Percentiles rank a stretch among this genome's conserved stretches.
Conservation (phyloP, 805 yeast genomes). For the Kuraishia borneana region DNA sequence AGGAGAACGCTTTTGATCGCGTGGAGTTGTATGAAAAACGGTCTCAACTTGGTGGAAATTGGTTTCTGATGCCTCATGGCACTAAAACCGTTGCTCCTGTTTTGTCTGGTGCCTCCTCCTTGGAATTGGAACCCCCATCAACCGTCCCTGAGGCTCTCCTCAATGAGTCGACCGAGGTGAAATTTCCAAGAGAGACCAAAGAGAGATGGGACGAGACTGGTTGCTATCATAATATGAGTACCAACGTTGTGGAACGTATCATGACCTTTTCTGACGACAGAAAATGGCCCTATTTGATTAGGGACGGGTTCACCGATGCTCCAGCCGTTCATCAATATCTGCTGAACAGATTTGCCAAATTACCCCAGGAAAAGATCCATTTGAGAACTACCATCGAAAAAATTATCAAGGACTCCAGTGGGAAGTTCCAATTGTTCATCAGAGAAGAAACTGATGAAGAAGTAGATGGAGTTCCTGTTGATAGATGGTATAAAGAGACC, state of each 20-base stretch:
- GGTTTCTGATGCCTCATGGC: constrained; percentile 21
- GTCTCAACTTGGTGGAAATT: constrained; percentile 28
- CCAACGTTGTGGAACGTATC: constrained; percentile 30
- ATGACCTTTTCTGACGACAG: constrained; percentile 33
- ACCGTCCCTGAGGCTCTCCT: constrained; percentile 3
- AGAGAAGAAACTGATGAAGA: constrained; percentile 14
- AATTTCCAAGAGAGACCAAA: not conserved
- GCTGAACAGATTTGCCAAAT: constrained; percentile 16
- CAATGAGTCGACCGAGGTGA: not conserved
- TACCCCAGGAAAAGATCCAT: constrained; percentile 14
- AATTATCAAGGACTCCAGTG: constrained; percentile 10
- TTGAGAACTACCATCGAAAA: constrained; percentile 27
- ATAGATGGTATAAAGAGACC: constrained; percentile 26
- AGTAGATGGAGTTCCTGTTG: constrained; percentile 9
- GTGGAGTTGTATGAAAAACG: constrained; percentile 31
- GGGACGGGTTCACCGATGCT: constrained; percentile 11
- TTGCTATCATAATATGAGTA: constrained; percentile 17
- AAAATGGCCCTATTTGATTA: constrained; percentile 19
- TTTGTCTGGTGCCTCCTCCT: constrained; percentile 16
- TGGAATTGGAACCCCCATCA: constrained; percentile 16
- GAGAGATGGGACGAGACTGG: constrained; percentile 20
- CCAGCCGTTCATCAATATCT: constrained; percentile 21
- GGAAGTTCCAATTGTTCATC: constrained; percentile 17
- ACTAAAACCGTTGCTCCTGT: constrained; percentile 11
- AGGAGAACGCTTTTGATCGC: constrained; percentile 20